Evolutionary conservation across 2,329 filamentous ascomycete genomes (phyloP).

Genomic region (Conoideocrella luteorostrata): DNA sequence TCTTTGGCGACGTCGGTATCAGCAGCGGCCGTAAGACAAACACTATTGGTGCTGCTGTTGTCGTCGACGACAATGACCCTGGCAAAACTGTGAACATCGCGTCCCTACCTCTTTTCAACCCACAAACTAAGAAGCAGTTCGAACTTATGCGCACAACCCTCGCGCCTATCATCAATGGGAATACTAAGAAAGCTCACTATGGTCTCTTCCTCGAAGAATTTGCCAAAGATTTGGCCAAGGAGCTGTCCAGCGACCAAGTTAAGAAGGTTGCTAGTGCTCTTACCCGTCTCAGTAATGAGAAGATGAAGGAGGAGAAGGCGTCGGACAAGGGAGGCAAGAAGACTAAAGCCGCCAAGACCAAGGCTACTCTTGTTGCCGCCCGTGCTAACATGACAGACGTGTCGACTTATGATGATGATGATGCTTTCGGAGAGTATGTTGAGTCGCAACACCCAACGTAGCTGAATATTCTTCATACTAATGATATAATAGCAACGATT

Average conservation of each 20-base stretch:
- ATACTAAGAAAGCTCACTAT: slow-evolving; percentile 87
- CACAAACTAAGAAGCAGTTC: slow-evolving; percentile 81
- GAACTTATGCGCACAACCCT: slow-evolving; percentile 70
- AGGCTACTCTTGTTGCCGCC: slow-evolving; percentile 69
- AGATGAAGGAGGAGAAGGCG: slow-evolving; percentile 97
- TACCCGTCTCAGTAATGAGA: slow-evolving; percentile 92
- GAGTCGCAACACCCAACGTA: too few relatives aligned
- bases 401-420: slow-evolving; percentile 73
- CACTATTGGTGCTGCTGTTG: slow-evolving; percentile 56
- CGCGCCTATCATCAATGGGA: slow-evolving; percentile 67
- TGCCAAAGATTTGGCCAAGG: slow-evolving; percentile 76
- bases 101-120: slow-evolving; percentile 78
- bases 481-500: slow-evolving; percentile 51
- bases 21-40: slow-evolving; percentile 60
- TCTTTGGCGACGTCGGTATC: slow-evolving; percentile 73
- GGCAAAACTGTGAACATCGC: slow-evolving; percentile 75
- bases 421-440: slow-evolving; percentile 75
- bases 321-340: slow-evolving; percentile 95
- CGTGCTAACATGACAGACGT: slow-evolving; percentile 60
- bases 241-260: slow-evolving; percentile 85
- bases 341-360: slow-evolving; percentile 92
- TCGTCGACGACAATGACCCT: slow-evolving; percentile 67
- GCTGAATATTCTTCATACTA: not conserved
- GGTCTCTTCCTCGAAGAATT: slow-evolving; percentile 87
- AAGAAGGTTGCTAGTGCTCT: slow-evolving; percentile 88